Base-by-base conservation (phyloP, 305 asterid genomes). In the Solanum hybrid region DNA sequence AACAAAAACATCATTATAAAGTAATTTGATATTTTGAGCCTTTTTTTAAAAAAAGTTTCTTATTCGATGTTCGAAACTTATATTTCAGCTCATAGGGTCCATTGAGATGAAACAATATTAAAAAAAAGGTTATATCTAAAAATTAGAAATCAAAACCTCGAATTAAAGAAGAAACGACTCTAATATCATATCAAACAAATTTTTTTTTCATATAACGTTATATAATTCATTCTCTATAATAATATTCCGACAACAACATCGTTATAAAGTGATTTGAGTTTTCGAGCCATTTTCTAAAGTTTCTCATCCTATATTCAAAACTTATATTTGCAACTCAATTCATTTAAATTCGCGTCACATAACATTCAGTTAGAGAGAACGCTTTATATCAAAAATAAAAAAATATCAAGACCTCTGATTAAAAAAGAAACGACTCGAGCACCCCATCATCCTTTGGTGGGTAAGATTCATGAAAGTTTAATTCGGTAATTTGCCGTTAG, bases 401-500 rank as follows among this genome's bases (percentile, higher is more conserved):
- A 71, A 26, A 56, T 7, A 56, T 26, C 34, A 0, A 71, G 1
- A 24, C 0, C 16, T 71, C 34, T 71, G 0, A 26, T 71, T 71
- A 71, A 71, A 6, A 27, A 26, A 71, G 2, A 3, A 5, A 27
- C 17, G 1, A 6, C 9, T 60, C 6, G 26, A 0, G 24, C 16
- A 69, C 7, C 81, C 84, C 24, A 87, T 35, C 78, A 91, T 90
- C 89, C 7, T 71, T 71, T 71, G 77, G 82, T 85, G 20, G 86
- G 90, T 64, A 27, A 89, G 88, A 60, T 60, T 3, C 11, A 60
- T 20, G 72, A 40, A 91, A 88, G 88, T 84, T 46, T 91, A 79
- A 89, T 93, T 90, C 42, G 96, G 94, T 91, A 82, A 92, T 89
- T 29, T 89, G 92, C 92, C 90, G 94, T 94, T 93, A 90, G 89